phyloP scores from a whole-genome alignment of 148 eudicot genomes.

The Heliosperma pusillum region DNA sequence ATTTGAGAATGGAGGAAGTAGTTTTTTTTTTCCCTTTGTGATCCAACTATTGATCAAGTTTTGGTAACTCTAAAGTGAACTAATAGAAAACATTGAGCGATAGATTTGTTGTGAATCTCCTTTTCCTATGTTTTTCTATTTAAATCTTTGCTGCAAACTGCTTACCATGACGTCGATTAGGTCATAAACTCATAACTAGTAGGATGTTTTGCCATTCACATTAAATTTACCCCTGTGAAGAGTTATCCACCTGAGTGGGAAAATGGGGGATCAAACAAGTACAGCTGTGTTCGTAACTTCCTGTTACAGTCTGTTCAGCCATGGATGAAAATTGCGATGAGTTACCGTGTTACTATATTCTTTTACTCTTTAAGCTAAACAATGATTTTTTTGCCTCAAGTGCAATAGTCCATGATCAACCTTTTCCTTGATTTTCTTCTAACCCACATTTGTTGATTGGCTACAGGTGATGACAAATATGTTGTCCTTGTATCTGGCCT shows the following conservation, averaged over 20 bases:
- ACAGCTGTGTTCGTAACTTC: not conserved
- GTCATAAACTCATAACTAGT: not conserved
- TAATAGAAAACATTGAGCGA: not conserved
- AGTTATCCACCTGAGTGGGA: not conserved
- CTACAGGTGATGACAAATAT: slow-evolving; percentile 80
- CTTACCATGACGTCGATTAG: not conserved
- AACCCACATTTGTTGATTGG: slow-evolving; percentile 3
- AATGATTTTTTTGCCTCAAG: not conserved
- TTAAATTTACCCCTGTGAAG: not conserved
- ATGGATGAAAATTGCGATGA: too few species aligned
- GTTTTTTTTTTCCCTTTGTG: too few species aligned
- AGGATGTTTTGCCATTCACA: too few species aligned
- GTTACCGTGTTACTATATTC: not conserved
- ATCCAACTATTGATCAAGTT: slow-evolving; percentile 1
- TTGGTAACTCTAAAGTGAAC: not conserved
- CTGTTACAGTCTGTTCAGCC: too few species aligned
- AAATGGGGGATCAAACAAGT: not conserved
- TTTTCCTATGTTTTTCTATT: not conserved
- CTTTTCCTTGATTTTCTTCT: slow-evolving; percentile 5
- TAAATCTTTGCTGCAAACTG: not conserved
- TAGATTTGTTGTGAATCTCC: not conserved
- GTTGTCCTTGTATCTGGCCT: slow-evolving; percentile 81
- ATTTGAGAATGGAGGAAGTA: too few species aligned
- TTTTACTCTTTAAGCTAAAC: not conserved
- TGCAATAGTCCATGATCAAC: not conserved